Percentiles rank a stretch among this genome's conserved stretches.
These are phyloP conservation scores for Lasiosphaeria hispida DNA, from an alignment of 495 filamentous ascomycete species.

Conservation along the genomic window DNA sequence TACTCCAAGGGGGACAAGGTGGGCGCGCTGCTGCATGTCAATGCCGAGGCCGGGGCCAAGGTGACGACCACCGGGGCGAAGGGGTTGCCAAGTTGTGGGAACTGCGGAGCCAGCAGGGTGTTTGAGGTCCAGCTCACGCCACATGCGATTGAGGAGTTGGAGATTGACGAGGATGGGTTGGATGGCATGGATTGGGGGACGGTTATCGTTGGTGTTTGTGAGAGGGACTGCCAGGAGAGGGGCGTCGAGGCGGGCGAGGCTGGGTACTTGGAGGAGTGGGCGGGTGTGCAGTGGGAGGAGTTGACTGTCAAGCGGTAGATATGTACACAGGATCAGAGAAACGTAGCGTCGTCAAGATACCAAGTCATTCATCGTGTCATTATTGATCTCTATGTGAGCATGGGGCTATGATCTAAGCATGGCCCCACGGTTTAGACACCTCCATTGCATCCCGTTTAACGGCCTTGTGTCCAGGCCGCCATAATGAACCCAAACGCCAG, in stretches of 20 bases:
- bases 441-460: conserved; percentile 19
- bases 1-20: conserved; percentile 75
- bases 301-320: conserved; percentile 32
- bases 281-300: conserved; percentile 97
- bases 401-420: conserved; percentile 23
- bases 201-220: conserved; percentile 84
- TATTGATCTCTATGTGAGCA: conserved; percentile 25
- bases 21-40: conserved; percentile 55
- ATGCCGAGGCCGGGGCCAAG: conserved; percentile 20
- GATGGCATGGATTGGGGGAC: conserved; percentile 99
- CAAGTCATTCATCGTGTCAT: conserved; percentile 25
- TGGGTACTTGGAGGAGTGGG: conserved; percentile 87
- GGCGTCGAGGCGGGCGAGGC: conserved; percentile 27
- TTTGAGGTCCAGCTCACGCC: conserved; percentile 87
- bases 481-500: conserved; percentile 32
- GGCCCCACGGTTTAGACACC: conserved; percentile 19
- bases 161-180: conserved; percentile 70
- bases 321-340: not conserved
- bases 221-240: conserved; percentile 33
- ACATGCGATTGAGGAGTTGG: conserved; percentile 84
- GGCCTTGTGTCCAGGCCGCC: conserved; percentile 24
- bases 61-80: conserved; percentile 26
- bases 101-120: conserved; percentile 71
- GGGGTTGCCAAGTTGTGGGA: conserved; percentile 69
- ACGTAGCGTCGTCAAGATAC: not conserved